Percentiles rank a stretch among this genome's conserved stretches.
These are phyloP conservation scores for Pseudocercospora fijiensis DNA, from an alignment of 2,329 filamentous ascomycete species.

Conservation along the genomic window DNA sequence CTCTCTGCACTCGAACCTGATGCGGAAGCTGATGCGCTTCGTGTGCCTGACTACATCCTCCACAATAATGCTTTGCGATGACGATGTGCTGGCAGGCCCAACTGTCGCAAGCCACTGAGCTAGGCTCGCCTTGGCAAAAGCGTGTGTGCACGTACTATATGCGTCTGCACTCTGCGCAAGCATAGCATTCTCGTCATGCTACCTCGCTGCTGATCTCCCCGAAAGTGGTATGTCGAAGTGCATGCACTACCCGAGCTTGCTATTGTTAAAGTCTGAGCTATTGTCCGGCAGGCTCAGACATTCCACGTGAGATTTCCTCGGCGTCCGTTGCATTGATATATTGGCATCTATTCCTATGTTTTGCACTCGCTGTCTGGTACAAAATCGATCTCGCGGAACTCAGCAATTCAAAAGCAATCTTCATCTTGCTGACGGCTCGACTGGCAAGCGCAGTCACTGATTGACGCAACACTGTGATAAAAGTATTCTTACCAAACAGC, in stretches of 20 bases:
- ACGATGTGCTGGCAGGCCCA: neutral
- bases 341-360: neutral
- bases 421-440: neutral
- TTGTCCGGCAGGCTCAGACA: neutral
- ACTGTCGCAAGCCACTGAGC: constrained; percentile 1
- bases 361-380: neutral
- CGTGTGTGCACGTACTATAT: neutral
- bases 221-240: constrained; percentile 3
- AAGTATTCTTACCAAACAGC: neutral
- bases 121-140: neutral
- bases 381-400: neutral
- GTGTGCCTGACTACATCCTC: neutral
- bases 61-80: neutral
- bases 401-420: neutral
- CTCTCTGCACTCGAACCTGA: neutral
- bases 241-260: constrained; percentile 6
- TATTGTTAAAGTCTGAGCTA: constrained; percentile 4
- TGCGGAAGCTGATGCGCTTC: neutral
- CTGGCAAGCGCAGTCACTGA: neutral
- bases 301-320: neutral
- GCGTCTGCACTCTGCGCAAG: neutral
- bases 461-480: neutral
- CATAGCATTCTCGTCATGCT: constrained; percentile 2
- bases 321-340: neutral
- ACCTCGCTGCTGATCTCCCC: neutral